phyloP scores from a whole-genome alignment of 73 alveolate species.

The Paraurostyla sp. region DNA sequence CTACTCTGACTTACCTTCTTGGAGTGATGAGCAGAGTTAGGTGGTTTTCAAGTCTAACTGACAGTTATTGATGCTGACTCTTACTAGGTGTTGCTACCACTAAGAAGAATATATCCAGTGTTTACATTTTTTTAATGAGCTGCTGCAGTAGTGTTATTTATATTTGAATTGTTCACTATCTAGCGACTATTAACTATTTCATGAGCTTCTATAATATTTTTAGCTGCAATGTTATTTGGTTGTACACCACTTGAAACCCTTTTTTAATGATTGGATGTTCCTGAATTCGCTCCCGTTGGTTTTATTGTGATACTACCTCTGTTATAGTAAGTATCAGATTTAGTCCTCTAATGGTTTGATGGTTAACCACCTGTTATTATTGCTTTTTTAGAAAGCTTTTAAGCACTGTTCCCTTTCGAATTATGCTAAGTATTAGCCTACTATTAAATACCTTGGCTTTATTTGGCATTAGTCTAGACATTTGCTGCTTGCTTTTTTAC shows the following conservation, averaged over 20 bases:
- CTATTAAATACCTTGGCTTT: not conserved
- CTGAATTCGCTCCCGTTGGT: not conserved
- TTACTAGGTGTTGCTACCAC: not conserved
- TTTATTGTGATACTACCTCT: constrained; percentile 9
- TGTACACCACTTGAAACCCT: too few relatives aligned
- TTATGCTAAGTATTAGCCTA: not conserved
- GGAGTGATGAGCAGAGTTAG: constrained; percentile 26
- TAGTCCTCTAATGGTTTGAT: not conserved
- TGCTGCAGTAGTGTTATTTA: too few relatives aligned
- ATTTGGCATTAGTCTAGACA: too few relatives aligned
- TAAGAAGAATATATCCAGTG: not conserved
- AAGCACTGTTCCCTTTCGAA: not conserved
- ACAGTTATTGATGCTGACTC: too few relatives aligned
- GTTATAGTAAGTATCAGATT: constrained; percentile 25
- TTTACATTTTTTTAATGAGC: not conserved
- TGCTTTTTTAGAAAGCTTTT: not conserved
- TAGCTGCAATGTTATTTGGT: too few relatives aligned
- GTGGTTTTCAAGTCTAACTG: not conserved
- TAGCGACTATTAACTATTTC: not conserved
- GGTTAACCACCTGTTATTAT: not conserved
- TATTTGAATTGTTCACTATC: not conserved
- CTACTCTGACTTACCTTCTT: not conserved
- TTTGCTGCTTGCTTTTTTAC: not conserved
- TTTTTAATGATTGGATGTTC: not conserved
- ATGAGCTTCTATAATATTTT: constrained; percentile 20